These are phyloP conservation scores for Penicillium freii DNA, from an alignment of 2,329 filamentous ascomycete species.

Conservation along the genomic window DNA sequence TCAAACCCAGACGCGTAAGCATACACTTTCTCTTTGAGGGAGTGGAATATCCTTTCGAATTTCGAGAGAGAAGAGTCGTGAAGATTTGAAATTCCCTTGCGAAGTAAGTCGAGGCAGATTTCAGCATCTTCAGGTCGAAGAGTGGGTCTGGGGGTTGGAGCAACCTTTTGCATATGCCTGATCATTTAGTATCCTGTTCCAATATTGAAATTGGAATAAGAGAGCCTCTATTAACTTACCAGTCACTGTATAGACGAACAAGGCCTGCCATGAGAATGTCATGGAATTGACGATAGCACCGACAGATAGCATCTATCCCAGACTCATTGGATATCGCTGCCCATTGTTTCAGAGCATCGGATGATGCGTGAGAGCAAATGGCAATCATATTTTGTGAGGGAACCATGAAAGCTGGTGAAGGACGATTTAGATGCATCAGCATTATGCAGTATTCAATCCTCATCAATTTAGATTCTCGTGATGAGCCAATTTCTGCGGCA, in stretches of 20 bases:
- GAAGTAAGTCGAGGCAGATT: neutral
- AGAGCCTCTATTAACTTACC: neutral
- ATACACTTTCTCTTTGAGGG: neutral
- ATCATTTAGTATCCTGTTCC: neutral
- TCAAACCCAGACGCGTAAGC: neutral
- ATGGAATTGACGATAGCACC: neutral
- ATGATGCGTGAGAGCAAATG: no score
- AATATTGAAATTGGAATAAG: neutral
- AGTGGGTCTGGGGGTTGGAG: neutral
- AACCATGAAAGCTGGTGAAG: no score
- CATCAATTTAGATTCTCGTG: no score
- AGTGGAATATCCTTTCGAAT: neutral
- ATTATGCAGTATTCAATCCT: neutral
- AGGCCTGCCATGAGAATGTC: neutral
- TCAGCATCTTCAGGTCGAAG: neutral
- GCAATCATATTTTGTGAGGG: no score
- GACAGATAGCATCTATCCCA: no score
- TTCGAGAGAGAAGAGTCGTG: neutral
- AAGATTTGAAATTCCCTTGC: neutral
- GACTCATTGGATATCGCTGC: no score
- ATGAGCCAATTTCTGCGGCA: no score
- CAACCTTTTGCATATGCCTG: neutral
- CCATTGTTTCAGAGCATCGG: no score
- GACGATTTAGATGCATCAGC: neutral
- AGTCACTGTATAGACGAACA: neutral